Evolutionary conservation across 306 rosid genomes (phyloP), one percentile per base, ranked within the genome.

Genomic region (Inga oerstediana): DNA sequence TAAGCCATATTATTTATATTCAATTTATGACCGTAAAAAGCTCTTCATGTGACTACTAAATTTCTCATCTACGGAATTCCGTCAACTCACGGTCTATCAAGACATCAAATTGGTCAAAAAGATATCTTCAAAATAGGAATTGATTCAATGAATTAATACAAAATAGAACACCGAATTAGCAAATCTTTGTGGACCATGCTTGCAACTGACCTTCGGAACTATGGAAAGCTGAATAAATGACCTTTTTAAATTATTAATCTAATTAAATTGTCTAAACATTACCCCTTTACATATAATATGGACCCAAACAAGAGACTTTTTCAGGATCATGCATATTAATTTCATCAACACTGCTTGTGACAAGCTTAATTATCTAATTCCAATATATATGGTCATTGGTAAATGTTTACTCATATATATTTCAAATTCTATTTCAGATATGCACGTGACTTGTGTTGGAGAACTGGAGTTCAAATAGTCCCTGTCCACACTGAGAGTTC

Each of bases 341-440:
- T 61, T 61, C 27, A 62, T 13, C 41, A 72, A 27, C 30, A 27
- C 30, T 27, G 30, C 10, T 22, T 45, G 15, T 4, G 15, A n/a
- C 34, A 48, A 32, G 8, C 17, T 13, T 15, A 72, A 41, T 1
- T 15, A 45, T 45, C 69, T 27, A 27, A 24, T 10, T 62, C 35
- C 69, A 24, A 62, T 62, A 52, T 17, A 27, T 62, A 54, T 19
- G 69, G 27, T 62, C 34, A 27, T 13, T 62, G 19, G 19, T 62
- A 3, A 8, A 3, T 59, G 22, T 66, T 66, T 2, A 67, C 24
- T 67, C 22, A 48, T n/a, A 14, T 13, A 19, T 32, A 16, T 3
- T 52, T 75, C n/a, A 30, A 15, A 30, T 27, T 39, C 30, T n/a
- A 72, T 61, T 71, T 69, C 93, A 91, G 95, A 51, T 91, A 88